Conservation (phyloP, 1,139 yeast genomes). For the Pichia sp. region DNA sequence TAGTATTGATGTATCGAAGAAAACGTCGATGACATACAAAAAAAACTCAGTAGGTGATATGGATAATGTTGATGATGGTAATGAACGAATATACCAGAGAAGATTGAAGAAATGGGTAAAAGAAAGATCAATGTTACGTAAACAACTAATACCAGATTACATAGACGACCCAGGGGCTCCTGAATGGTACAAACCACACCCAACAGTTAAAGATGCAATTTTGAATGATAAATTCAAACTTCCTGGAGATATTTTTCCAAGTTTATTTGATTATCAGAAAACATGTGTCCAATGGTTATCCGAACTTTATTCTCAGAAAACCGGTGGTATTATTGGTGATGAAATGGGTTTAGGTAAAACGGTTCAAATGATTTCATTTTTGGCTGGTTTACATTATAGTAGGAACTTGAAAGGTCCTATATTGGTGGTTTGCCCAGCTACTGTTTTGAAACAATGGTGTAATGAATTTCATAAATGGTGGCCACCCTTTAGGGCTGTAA, state of each 20-base stretch:
- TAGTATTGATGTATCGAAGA: conserved; percentile 2
- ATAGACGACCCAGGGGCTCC: conserved; percentile 32
- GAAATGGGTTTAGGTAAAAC: conserved; percentile 98
- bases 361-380: conserved; percentile 79
- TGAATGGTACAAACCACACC: conserved; percentile 74
- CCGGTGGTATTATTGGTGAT: conserved; percentile 95
- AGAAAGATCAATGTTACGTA: conserved; percentile 35
- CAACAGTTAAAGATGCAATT: conserved; percentile 65
- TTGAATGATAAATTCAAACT: conserved; percentile 62
- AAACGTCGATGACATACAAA: conserved; percentile 7
- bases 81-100: conserved; percentile 52
- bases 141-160: conserved; percentile 23
- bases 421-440: conserved; percentile 89
- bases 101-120: conserved; percentile 56
- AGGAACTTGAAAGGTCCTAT: conserved; percentile 70
- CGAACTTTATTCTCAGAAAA: conserved; percentile 79
- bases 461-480: conserved; percentile 95
- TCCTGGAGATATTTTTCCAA: conserved; percentile 88
- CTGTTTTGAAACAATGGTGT: conserved; percentile 94
- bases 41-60: conserved; percentile 25
- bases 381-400: conserved; percentile 87
- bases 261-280: conserved; percentile 85
- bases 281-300: conserved; percentile 79
- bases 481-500: conserved; percentile 87
- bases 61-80: conserved; percentile 70